Conservation (phyloP, 225 moss, liverwort and hornwort species). For the Anthoceros angustus region DNA sequence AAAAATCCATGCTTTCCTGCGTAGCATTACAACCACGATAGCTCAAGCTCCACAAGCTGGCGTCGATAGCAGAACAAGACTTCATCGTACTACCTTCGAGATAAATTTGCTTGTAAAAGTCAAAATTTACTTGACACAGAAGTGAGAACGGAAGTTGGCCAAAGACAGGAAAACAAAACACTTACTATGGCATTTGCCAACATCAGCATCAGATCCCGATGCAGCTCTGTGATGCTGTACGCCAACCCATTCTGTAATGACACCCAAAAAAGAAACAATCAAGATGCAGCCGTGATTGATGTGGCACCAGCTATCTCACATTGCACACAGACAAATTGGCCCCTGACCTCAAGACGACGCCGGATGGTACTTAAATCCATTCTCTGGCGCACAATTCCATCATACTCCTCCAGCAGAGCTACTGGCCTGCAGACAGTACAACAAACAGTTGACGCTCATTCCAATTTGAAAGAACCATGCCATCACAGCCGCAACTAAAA, state of each 20-base stretch:
- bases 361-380: conserved; percentile 42
- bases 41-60: conserved; percentile 4
- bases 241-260: conserved; percentile 28
- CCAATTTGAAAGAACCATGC: background rate
- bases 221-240: conserved; percentile 28
- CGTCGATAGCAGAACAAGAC: conserved; percentile 3
- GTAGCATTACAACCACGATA: conserved; percentile 5
- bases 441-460: background rate
- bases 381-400: conserved; percentile 25
- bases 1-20: conserved; percentile 4
- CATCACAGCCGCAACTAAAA: background rate
- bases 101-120: background rate
- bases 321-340: background rate
- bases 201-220: conserved; percentile 34
- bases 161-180: conserved; percentile 7
- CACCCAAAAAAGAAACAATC: background rate
- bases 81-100: conserved; percentile 5
- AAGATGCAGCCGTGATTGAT: background rate
- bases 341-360: conserved; percentile 27
- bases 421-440: conserved; percentile 22
- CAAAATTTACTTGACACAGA: background rate
- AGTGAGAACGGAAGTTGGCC: background rate
- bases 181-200: conserved; percentile 40
- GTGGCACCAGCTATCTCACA: background rate
- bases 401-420: conserved; percentile 35